Base-by-base conservation (phyloP, 1,284 basidiomycete species). In the Ganoderma multipileum region DNA sequence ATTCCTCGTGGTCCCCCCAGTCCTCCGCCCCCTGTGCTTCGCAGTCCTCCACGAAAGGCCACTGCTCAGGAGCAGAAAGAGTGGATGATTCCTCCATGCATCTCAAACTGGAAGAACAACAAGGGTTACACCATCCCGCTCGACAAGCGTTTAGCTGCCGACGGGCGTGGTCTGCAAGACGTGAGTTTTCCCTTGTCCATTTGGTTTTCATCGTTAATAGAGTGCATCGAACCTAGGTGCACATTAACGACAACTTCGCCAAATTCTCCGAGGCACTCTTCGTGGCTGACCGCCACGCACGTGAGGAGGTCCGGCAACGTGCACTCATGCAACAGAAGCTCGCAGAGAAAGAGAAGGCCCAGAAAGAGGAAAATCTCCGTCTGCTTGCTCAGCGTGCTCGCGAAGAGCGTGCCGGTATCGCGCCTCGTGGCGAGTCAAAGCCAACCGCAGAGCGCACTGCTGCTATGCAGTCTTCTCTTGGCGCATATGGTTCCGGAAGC, bases 91-190 rank as follows among this genome's bases (percentile, higher is more conserved):
- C 98, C 98, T 3, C 98, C 98, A 20, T 99, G 96, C 81, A 98
- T 99, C 72, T 98, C 96, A 41, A 99, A 99, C 83, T 99, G 98
- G 98, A 99, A 99, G 86, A 99, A 99, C 86, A 99, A 99, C 90
- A 99, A 99, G 83, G 98, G 98, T 87, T 99, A 97, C 82, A 99
- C 97, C 6, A 99, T 99, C 75, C 97, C 98, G 36, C 87, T 99
- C 30, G 98, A 99, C 81, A 99, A 99, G 83, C 95, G 98, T 75
- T 86, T 99, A 61, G 98, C 98, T 26, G 97, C 98, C 14, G 97
- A 99, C 80, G 98, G 97, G 18, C 90, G 97, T 74, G 97, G 97
- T 65, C 85, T 99, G 55, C 97, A 99, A 81, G 98, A 99, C 80
- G 96, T 99, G 71, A 80, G 94, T 85, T 57, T 12, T 63, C 23